phyloP scores from a whole-genome alignment of 1,139 yeast species.

The Yamadazyma atmosphaerica region DNA sequence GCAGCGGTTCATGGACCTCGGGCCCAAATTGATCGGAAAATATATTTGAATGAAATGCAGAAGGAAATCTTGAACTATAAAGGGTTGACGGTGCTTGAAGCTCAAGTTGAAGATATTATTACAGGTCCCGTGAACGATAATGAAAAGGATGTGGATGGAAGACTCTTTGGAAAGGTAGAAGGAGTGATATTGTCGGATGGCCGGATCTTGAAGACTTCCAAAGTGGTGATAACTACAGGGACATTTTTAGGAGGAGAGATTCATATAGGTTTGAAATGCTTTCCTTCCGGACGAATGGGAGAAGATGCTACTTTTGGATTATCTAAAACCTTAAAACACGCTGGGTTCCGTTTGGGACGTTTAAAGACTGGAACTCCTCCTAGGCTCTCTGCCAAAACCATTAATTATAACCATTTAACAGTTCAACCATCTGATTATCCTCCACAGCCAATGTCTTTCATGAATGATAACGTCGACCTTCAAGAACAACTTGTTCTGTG shows the following conservation, averaged over 20 bases:
- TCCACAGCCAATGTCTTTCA: constrained; percentile 84
- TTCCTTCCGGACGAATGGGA: constrained; percentile 92
- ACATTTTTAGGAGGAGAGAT: constrained; percentile 94
- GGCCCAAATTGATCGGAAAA: constrained; percentile 88
- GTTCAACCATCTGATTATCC: constrained; percentile 80
- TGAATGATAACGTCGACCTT: constrained; percentile 67
- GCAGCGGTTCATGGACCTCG: constrained; percentile 99
- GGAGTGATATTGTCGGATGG: constrained; percentile 81
- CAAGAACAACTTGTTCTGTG: constrained; percentile 64
- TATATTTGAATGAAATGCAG: constrained; percentile 84
- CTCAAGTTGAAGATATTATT: constrained; percentile 83
- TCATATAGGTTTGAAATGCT: constrained; percentile 77
- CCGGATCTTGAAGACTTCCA: constrained; percentile 53
- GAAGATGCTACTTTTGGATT: constrained; percentile 91
- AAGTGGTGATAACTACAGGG: constrained; percentile 91
- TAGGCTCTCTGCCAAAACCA: constrained; percentile 68
- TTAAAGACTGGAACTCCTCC: constrained; percentile 98
- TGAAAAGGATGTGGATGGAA: constrained; percentile 29
- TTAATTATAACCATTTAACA: constrained; percentile 59
- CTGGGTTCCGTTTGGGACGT: constrained; percentile 85
- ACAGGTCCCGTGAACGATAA: constrained; percentile 43
- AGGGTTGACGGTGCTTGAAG: constrained; percentile 63
- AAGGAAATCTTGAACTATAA: constrained; percentile 56
- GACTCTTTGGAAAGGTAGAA: constrained; percentile 45
- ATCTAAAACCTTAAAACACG: constrained; percentile 69